Percentiles rank a stretch among this genome's conserved stretches.
Evolutionary conservation across 768 basidiomycete species (phyloP).

Genomic region (Dictyophora rubrovolvata): DNA sequence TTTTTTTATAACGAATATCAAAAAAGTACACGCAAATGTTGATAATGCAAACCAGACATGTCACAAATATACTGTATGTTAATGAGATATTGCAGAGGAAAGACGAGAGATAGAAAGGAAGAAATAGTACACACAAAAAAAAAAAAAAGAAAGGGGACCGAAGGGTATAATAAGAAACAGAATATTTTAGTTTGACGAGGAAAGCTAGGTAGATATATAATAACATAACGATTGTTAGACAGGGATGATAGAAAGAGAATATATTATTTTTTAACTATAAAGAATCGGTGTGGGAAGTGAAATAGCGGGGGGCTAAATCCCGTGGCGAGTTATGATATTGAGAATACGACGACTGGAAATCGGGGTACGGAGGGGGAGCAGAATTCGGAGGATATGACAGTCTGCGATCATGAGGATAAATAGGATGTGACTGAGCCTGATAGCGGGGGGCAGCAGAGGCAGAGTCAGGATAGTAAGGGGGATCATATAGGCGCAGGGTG

Average conservation of each 20-base stretch:
- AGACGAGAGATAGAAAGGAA: not conserved
- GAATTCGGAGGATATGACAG: conserved; percentile 1
- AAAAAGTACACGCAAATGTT: not conserved
- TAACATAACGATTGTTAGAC: not conserved
- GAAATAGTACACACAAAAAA: not conserved
- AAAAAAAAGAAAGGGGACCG: not conserved
- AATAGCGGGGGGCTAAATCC: not conserved
- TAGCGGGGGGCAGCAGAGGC: not conserved
- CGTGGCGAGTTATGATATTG: not conserved
- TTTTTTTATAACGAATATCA: not conserved
- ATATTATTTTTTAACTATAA: not conserved
- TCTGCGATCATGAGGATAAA: not conserved
- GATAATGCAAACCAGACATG: not conserved
- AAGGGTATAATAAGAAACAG: not conserved
- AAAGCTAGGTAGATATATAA: too few relatives aligned
- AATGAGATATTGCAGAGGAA: not conserved
- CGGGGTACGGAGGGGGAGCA: not conserved
- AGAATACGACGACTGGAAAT: not conserved
- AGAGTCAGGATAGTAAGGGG: conserved; percentile 17
- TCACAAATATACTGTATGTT: too few relatives aligned
- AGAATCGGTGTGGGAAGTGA: not conserved
- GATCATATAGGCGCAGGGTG: conserved; percentile 65
- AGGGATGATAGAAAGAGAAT: not conserved
- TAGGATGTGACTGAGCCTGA: not conserved
- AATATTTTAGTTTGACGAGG: not conserved